These are phyloP conservation scores for Malus hybrid DNA, from an alignment of 331 rosid genomes.

Conservation along the genomic window DNA sequence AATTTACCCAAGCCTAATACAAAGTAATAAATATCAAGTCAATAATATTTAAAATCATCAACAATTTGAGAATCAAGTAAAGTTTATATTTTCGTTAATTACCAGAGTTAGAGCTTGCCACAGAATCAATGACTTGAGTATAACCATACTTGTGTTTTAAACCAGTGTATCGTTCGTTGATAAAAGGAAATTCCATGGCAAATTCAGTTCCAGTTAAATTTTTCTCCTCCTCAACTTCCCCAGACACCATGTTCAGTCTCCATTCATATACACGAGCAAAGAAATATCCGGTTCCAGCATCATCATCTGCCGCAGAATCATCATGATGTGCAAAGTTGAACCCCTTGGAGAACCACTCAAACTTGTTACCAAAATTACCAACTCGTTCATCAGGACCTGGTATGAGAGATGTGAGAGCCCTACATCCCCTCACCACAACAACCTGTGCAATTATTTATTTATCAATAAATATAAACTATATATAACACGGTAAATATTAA, in stretches of 20 bases:
- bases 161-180: conserved; percentile 40
- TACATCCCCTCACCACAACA: conserved; percentile 64
- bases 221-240: conserved; percentile 41
- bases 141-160: conserved; percentile 47
- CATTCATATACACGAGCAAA: conserved; percentile 35
- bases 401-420: conserved; percentile 48
- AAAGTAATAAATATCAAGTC: neutral
- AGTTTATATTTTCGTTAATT: neutral
- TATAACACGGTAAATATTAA: no score
- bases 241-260: conserved; percentile 54
- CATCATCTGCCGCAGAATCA: neutral
- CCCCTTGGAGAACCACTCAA: conserved; percentile 31
- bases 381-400: conserved; percentile 29
- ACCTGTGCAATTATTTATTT: conserved; percentile 14
- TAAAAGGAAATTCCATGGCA: conserved; percentile 60
- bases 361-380: conserved; percentile 10
- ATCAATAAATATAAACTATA: no score
- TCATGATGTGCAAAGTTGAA: neutral
- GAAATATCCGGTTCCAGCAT: conserved; percentile 6
- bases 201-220: conserved; percentile 12
- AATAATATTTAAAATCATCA: neutral
- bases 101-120: conserved; percentile 35
- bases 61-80: neutral
- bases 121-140: conserved; percentile 44
- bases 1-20: conserved; percentile 36